Conservation (phyloP, 208 protist species). For the Acanthamoeba sp. region DNA sequence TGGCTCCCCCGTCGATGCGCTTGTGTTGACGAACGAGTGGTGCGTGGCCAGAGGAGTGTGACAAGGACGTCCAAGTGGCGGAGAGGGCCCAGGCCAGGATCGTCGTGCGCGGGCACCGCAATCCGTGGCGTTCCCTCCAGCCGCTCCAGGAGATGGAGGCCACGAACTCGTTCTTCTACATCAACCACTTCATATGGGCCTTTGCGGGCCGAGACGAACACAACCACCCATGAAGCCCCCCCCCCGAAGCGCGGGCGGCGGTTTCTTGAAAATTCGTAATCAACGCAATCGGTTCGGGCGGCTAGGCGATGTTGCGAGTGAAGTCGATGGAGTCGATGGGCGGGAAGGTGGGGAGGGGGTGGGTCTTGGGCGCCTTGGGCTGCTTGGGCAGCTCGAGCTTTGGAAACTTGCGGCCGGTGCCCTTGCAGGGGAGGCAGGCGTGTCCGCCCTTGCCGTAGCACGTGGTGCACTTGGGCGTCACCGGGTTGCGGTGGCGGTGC, state of each 20-base stretch:
- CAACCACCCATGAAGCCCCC: no score
- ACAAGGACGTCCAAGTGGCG: neutral
- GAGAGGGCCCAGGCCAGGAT: neutral
- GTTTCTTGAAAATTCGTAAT: no score
- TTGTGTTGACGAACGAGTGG: neutral
- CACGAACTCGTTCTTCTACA: neutral
- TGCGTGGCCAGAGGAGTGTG: neutral
- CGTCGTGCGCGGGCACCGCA: neutral
- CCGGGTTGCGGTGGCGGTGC: neutral
- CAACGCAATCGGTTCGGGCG: no score
- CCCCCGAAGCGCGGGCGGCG: no score
- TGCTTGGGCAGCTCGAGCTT: neutral
- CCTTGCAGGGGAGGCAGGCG: neutral
- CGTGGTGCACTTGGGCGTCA: neutral
- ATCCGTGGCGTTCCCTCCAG: neutral
- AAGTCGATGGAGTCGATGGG: conserved; percentile 39
- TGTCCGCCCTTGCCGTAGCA: conserved; percentile 53
- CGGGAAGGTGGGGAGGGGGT: conserved; percentile 21
- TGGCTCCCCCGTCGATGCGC: no score
- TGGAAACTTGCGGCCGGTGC: conserved; percentile 12
- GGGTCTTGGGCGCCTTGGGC: neutral
- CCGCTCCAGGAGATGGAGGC: conserved; percentile 4
- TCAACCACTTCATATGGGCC: conserved; percentile 3
- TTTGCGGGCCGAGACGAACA: neutral
- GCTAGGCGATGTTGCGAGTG: conserved; percentile 6